Conservation (phyloP, 352 stramenopile species). For the Phytophthora foliorum region DNA sequence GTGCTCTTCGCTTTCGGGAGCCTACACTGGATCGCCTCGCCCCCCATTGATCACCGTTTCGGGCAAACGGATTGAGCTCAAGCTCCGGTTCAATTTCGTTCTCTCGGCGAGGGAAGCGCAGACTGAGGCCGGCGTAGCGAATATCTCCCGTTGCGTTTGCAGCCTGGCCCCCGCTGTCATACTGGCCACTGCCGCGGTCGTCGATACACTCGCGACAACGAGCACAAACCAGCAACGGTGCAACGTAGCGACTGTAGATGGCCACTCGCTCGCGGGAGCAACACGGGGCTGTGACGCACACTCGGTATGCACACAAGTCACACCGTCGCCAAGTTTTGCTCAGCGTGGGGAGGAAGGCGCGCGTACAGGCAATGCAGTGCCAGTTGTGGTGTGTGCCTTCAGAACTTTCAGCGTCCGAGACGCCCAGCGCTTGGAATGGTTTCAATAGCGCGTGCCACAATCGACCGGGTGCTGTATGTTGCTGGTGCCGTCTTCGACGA, state of each 20-base stretch:
- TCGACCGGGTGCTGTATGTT: slow-evolving; percentile 8
- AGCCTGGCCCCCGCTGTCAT: slow-evolving; percentile 3
- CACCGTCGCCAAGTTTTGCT: slow-evolving; percentile 32
- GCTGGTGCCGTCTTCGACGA: slow-evolving; percentile 16
- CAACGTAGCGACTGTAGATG: slow-evolving; percentile 47
- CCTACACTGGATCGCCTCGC: neutral
- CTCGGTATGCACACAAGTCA: slow-evolving; percentile 41
- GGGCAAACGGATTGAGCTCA: slow-evolving; percentile 12
- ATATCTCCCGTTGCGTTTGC: slow-evolving; percentile 2
- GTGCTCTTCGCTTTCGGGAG: slow-evolving; percentile 15
- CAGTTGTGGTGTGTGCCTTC: slow-evolving; percentile 31
- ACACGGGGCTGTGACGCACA: slow-evolving; percentile 31
- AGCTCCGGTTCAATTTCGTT: slow-evolving; percentile 18
- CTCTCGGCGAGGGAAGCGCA: slow-evolving; percentile 12
- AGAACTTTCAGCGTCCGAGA: slow-evolving; percentile 9
- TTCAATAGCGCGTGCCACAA: slow-evolving; percentile 18
- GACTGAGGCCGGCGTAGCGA: slow-evolving; percentile 27
- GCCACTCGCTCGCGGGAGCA: slow-evolving; percentile 40
- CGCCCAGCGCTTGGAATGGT: slow-evolving; percentile 15
- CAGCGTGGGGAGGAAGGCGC: slow-evolving; percentile 23
- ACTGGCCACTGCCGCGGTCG: slow-evolving; percentile 9
- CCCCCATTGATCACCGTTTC: slow-evolving; percentile 9
- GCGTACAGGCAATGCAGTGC: slow-evolving; percentile 44
- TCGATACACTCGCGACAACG: slow-evolving; percentile 46
- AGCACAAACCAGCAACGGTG: slow-evolving; percentile 30